Evolutionary conservation across 2,329 filamentous ascomycete genomes (phyloP), one percentile per base, ranked within the genome.

Genomic region (Aspergillus tamarii): DNA sequence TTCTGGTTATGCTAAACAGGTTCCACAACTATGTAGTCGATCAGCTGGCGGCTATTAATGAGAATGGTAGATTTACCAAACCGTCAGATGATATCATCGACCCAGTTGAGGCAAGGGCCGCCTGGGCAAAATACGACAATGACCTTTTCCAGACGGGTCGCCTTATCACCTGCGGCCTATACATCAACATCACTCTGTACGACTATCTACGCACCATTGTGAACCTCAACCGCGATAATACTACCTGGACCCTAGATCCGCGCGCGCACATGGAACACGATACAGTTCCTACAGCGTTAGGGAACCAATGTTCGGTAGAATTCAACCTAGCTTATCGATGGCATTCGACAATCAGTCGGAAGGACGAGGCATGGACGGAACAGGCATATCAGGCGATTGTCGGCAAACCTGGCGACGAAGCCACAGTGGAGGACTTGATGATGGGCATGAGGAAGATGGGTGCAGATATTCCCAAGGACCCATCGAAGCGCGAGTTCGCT

Each of bases 241-340:
- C 89, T 2, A 90, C 89, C 3, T 96, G 92, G 91, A 92, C 90
- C 1, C 84, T 96, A 32, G 91, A 95, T 70, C 92, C 92, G 0
- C 85, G 92, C 26, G 85, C 87, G 16, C 87, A 91, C 69, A 90
- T 89, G 77, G 88, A 85, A 43, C 39, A 41, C 16, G 84, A 84
- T 84, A 72, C 71, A 53, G 78, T 82, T 67, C 88, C 87, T 0
- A 86, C 90, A 0, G 87, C 91, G 52, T 87, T 91, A 0, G 93
- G 93, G 56, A 96, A 95, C 72, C 88, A 91, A 67, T 91, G 94
- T 5, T 94, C 91, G 0, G 91, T 91, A 4, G 93, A 96, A 79
- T 96, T 96, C 83, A 96, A 95, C 73, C 84, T 96, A 11, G 90
- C 91, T 68, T 96, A 96, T 76, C 85, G 92, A 67, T 96, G 92